These are phyloP conservation scores for Chamaecyparis obtusa DNA, from an alignment of 75 land plant genomes.

Conservation along the genomic window DNA sequence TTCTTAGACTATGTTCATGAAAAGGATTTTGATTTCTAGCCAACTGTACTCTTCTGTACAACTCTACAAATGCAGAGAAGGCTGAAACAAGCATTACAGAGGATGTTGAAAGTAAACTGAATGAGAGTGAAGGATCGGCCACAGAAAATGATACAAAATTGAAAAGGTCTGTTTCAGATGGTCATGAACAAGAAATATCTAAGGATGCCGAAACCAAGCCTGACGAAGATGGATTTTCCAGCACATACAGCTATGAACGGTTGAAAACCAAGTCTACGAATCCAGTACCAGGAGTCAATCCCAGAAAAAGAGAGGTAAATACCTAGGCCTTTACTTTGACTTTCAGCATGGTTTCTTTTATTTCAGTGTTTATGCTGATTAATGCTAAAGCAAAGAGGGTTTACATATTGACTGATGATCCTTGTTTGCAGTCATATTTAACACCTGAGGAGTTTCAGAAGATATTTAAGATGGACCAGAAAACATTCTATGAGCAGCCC, in stretches of 20 bases:
- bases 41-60: background rate
- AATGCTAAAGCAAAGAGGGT: background rate
- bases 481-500: conserved; percentile 45
- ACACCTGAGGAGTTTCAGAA: conserved; percentile 43
- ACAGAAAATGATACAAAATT: conserved; percentile 22
- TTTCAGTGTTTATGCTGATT: background rate
- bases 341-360: background rate
- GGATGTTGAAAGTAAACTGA: background rate
- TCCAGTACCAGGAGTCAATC: conserved; percentile 77
- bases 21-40: background rate
- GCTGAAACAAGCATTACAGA: background rate
- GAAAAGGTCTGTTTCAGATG: conserved; percentile 22
- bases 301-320: conserved; percentile 81
- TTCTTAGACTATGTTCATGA: background rate
- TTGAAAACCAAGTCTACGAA: conserved; percentile 73
- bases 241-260: conserved; percentile 70
- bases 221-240: conserved; percentile 28
- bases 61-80: background rate
- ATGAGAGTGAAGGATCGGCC: conserved; percentile 20
- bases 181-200: conserved; percentile 30
- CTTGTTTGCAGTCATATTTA: conserved; percentile 35
- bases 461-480: conserved; percentile 34
- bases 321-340: background rate
- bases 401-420: background rate
- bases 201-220: conserved; percentile 22